These are phyloP conservation scores for Afroboletus lepidellus DNA, from an alignment of 1,284 basidiomycete genomes.

Conservation along the genomic window DNA sequence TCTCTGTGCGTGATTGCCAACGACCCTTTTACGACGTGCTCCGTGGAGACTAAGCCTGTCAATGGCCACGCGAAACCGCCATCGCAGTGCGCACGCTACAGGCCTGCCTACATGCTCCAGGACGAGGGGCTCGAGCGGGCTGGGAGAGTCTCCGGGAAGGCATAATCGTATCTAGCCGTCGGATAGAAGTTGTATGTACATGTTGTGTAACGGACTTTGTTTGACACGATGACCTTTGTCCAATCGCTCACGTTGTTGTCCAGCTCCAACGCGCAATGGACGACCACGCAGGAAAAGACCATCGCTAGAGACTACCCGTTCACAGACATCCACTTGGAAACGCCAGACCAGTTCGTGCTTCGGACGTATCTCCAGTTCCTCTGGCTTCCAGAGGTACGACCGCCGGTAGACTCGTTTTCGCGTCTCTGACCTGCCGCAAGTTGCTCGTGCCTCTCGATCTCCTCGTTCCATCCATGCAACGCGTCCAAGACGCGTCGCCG, in stretches of 20 bases:
- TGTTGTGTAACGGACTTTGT: background rate
- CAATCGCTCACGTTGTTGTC: constrained; percentile 21
- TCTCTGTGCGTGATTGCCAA: constrained; percentile 21
- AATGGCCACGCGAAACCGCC: constrained; percentile 5
- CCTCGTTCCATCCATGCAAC: constrained; percentile 54
- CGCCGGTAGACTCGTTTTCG: background rate
- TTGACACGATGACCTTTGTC: constrained; percentile 23
- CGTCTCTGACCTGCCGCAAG: constrained; percentile 37
- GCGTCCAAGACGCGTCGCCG: constrained; percentile 37
- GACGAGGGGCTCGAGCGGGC: constrained; percentile 79
- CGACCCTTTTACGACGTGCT: constrained; percentile 23
- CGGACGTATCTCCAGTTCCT: constrained; percentile 69
- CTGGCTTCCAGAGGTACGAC: constrained; percentile 67
- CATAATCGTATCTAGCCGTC: constrained; percentile 3
- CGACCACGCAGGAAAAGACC: constrained; percentile 48
- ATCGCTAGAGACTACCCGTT: constrained; percentile 51
- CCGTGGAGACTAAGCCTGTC: constrained; percentile 12
- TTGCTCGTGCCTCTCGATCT: constrained; percentile 64
- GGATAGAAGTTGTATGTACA: background rate
- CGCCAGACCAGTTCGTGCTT: constrained; percentile 46
- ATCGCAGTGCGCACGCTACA: constrained; percentile 42
- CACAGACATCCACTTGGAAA: constrained; percentile 36
- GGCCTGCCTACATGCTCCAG: constrained; percentile 76
- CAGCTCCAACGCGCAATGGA: constrained; percentile 39
- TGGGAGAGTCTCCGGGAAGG: constrained; percentile 43